Conservation (phyloP, 805 yeast genomes). For the Ogataea wickerhamii region DNA sequence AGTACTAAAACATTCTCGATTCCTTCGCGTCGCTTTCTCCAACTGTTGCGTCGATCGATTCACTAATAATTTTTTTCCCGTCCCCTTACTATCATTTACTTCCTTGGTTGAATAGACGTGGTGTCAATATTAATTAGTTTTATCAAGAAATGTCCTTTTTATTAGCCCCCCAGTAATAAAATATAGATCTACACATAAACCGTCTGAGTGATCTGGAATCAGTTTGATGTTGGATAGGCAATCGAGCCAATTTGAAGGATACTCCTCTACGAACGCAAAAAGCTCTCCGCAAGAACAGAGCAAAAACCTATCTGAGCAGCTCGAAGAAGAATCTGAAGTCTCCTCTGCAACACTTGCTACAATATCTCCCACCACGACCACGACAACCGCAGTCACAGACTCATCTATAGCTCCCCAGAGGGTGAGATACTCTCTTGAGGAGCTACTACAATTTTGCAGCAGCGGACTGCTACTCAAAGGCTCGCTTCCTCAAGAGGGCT, state of each 20-base stretch:
- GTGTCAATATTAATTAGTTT: no score
- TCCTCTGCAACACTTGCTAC: not conserved
- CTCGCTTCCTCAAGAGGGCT: constrained; percentile 19
- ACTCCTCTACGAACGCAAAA: constrained; percentile 5
- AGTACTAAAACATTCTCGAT: not conserved
- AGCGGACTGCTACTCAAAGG: constrained; percentile 18
- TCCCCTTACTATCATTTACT: no score
- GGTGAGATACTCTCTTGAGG: constrained; percentile 16
- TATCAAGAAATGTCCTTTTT: no score
- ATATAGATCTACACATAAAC: no score
- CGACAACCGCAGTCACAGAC: constrained; percentile 1
- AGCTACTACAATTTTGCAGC: constrained; percentile 12
- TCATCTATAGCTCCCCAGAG: not conserved
- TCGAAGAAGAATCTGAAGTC: constrained; percentile 8
- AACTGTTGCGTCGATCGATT: not conserved
- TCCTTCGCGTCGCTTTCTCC: not conserved
- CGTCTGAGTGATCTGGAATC: no score
- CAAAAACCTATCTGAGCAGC: constrained; percentile 15
- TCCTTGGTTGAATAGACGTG: no score
- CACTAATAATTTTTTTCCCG: no score
- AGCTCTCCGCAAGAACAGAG: constrained; percentile 14
- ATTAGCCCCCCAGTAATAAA: no score
- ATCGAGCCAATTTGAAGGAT: not conserved
- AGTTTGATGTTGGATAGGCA: not conserved
- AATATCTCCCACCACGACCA: not conserved